Evolutionary conservation across 495 filamentous ascomycete genomes (phyloP).

Genomic region (Viridothelium virens): DNA sequence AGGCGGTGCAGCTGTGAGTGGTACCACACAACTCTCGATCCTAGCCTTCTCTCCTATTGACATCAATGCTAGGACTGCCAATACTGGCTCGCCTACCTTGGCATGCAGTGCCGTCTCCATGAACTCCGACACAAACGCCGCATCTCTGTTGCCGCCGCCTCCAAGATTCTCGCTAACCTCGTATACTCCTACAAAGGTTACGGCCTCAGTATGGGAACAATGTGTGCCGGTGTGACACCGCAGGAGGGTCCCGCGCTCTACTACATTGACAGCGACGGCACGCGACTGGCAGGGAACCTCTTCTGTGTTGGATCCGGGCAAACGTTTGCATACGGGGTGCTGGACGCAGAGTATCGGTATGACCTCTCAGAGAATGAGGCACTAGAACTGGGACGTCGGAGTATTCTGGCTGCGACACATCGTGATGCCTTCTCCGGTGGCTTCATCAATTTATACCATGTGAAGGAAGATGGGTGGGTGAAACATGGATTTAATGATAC

Average conservation of each 20-base stretch:
- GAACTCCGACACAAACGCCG: constrained; percentile 98
- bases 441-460: constrained; percentile 96
- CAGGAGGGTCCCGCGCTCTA: constrained; percentile 95
- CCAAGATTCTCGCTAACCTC: constrained; percentile 96
- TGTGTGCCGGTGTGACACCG: constrained; percentile 95
- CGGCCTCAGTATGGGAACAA: constrained; percentile 96
- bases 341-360: constrained; percentile 90
- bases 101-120: constrained; percentile 97
- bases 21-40: not conserved
- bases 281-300: constrained; percentile 81
- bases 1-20: constrained; percentile 81
- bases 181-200: constrained; percentile 98
- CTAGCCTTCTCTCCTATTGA: not conserved
- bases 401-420: constrained; percentile 95
- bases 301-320: constrained; percentile 98
- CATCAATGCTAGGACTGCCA: constrained; percentile 70
- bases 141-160: constrained; percentile 92
- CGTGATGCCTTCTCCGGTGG: constrained; percentile 96
- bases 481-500: constrained; percentile 82
- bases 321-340: constrained; percentile 96
- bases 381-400: constrained; percentile 78
- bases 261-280: constrained; percentile 98
- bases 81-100: constrained; percentile 98
- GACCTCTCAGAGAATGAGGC: constrained; percentile 80
- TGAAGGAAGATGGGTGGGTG: constrained; percentile 97